Evolutionary conservation across 768 basidiomycete species (phyloP).

Genomic region (Chalciporus piperatus): DNA sequence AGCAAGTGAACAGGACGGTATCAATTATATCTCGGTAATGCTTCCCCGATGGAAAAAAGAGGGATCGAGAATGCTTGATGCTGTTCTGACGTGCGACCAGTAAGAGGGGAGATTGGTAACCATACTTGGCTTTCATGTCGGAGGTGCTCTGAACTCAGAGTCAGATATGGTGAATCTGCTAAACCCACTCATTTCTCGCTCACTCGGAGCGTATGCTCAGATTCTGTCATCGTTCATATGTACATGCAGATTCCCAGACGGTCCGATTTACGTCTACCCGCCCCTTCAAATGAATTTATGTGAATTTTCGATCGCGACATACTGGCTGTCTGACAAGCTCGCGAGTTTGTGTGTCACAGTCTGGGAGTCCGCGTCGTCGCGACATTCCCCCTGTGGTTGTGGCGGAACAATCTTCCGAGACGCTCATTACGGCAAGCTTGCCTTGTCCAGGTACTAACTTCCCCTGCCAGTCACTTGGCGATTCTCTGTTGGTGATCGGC

Average conservation of each 20-base stretch:
- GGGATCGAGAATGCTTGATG: constrained; percentile 17
- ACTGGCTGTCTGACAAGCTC: not conserved
- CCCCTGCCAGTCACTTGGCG: constrained; percentile 7
- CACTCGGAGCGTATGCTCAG: not conserved
- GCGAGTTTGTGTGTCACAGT: not conserved
- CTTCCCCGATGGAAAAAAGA: constrained; percentile 21
- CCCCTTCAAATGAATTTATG: not conserved
- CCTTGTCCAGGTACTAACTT: constrained; percentile 19
- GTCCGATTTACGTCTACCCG: constrained; percentile 17
- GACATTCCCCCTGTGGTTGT: constrained; percentile 9
- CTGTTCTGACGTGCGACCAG: constrained; percentile 17
- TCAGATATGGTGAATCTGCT: constrained; percentile 17
- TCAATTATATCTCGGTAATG: constrained; percentile 32
- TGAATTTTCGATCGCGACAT: no score
- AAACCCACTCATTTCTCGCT: not conserved
- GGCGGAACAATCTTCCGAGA: constrained; percentile 16
- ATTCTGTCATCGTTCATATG: not conserved
- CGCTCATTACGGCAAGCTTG: constrained; percentile 28
- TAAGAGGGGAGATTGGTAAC: constrained; percentile 15
- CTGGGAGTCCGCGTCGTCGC: not conserved
- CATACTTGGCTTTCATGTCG: constrained; percentile 16
- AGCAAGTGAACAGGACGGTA: constrained; percentile 23
- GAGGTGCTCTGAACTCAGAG: constrained; percentile 4
- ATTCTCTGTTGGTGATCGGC: constrained; percentile 25
- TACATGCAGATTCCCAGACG: not conserved